These are phyloP conservation scores for Pyrus pyrifolia DNA, from an alignment of 306 rosid species.

Conservation along the genomic window DNA sequence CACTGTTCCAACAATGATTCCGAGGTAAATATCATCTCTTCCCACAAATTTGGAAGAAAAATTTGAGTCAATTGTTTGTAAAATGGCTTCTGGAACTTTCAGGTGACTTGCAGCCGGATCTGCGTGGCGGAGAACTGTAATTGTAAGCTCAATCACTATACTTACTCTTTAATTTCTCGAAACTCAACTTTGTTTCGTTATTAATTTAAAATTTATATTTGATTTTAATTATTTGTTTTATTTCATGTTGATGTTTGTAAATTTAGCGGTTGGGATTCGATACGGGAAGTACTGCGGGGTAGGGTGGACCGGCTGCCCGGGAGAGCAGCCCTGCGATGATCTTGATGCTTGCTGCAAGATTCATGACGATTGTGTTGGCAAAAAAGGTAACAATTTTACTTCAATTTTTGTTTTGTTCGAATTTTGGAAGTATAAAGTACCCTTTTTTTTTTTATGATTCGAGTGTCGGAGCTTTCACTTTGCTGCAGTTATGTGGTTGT, in stretches of 20 bases:
- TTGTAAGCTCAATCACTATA: conserved; percentile 33
- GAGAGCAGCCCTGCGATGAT: conserved; percentile 83
- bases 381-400: conserved; percentile 32
- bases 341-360: conserved; percentile 86
- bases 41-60: background rate
- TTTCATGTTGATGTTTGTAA: background rate
- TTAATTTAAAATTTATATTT: background rate
- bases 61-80: background rate
- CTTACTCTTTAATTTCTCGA: background rate
- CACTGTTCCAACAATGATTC: conserved; percentile 33
- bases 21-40: conserved; percentile 23
- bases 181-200: background rate
- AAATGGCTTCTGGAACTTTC: conserved; percentile 1
- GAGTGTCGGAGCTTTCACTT: background rate
- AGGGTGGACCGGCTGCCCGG: conserved; percentile 74
- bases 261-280: conserved; percentile 51
- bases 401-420: background rate
- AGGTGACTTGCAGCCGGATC: conserved; percentile 55
- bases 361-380: conserved; percentile 70
- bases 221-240: background rate
- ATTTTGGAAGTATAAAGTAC: background rate
- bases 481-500: background rate
- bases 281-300: conserved; percentile 91
- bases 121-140: conserved; percentile 59
- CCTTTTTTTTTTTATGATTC: background rate